phyloP scores from a whole-genome alignment of 2,329 filamentous ascomycete species.

The Pleurostoma richardsiae region DNA sequence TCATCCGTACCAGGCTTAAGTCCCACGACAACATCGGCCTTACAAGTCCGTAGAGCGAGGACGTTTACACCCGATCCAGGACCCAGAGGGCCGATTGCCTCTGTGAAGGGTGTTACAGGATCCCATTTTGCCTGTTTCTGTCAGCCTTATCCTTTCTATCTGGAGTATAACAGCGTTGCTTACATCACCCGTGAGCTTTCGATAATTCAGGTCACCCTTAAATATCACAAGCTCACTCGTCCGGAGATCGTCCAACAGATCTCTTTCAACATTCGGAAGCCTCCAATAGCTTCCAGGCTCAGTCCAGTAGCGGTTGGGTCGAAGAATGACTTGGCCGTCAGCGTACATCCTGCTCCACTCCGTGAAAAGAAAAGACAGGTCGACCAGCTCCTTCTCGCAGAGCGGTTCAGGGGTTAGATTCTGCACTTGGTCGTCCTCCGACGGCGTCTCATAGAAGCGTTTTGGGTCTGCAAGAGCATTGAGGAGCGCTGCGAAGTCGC shows the following conservation, averaged over 20 bases:
- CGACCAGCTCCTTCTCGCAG: conserved; percentile 58
- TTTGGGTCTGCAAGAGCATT: conserved; percentile 73
- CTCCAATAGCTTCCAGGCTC: conserved; percentile 84
- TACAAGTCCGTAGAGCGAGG: conserved; percentile 86
- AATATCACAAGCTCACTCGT: conserved; percentile 85
- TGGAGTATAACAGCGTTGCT: conserved; percentile 27
- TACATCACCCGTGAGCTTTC: conserved; percentile 87
- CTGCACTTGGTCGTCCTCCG: conserved; percentile 58
- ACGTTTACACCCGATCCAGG: conserved; percentile 77
- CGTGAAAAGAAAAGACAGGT: conserved; percentile 72
- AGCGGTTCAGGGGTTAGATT: conserved; percentile 57
- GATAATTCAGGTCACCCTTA: conserved; percentile 96
- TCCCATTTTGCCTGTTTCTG: conserved; percentile 68
- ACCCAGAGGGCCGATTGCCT: conserved; percentile 82
- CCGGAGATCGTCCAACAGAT: conserved; percentile 72
- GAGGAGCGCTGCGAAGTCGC: conserved; percentile 79
- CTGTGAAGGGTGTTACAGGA: conserved; percentile 76
- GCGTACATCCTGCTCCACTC: conserved; percentile 77
- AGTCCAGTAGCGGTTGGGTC: conserved; percentile 91
- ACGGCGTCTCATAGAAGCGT: conserved; percentile 70
- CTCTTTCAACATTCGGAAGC: conserved; percentile 62
- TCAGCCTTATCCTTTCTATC: neutral
- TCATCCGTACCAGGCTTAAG: conserved; percentile 80
- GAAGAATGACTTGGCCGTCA: conserved; percentile 77
- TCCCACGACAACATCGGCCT: conserved; percentile 92